Evolutionary conservation across 306 rosid genomes (phyloP), one percentile per base, ranked within the genome.

Genomic region (Leucaena leucocephala): DNA sequence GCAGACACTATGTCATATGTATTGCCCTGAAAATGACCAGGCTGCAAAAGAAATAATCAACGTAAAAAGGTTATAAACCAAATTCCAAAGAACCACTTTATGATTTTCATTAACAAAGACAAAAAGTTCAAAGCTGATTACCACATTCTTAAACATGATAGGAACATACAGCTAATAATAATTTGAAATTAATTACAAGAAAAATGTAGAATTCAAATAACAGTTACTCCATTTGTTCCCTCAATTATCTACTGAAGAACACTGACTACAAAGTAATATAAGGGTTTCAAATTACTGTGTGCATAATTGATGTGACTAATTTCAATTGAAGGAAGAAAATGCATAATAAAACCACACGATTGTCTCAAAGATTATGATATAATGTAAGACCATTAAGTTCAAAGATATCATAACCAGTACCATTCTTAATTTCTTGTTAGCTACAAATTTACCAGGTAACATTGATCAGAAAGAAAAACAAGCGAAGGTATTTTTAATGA

Each of bases 11-110:
- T 92, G 80, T 94, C 98, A 40, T 83, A 90, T 2, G 89, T 72
- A 77, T 90, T 70, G 6, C 97, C 98, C 83, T 94, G 86, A 83
- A 86, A 91, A 80, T 92, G 94, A 61, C 98, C 98, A 59, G 98
- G 98, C 98, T 92, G 97, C 75, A 87, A 86, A 45, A 74, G 69
- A 76, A 71, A 46, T 27, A 65, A 78, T 3, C 39, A n/a, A 50
- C 10, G 27, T 8, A 63, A 12, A 68, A 74, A 74, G 21, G 67
- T 77, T 33, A 81, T 36, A 66, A 67, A 67, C 58, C 40, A 71
- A 40, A 57, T 38, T 74, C 71, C 58, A 67, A 40, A 48, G 64
- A 3, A 74, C 11, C 10, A 11, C n/a, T 38, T 44, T 17, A 39
- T 57, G 7, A 61, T 49, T 48, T 40, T 78, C 21, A 12, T 45